These are phyloP conservation scores for Scutellaria galericulata DNA, from an alignment of 257 asterid genomes.

Conservation along the genomic window DNA sequence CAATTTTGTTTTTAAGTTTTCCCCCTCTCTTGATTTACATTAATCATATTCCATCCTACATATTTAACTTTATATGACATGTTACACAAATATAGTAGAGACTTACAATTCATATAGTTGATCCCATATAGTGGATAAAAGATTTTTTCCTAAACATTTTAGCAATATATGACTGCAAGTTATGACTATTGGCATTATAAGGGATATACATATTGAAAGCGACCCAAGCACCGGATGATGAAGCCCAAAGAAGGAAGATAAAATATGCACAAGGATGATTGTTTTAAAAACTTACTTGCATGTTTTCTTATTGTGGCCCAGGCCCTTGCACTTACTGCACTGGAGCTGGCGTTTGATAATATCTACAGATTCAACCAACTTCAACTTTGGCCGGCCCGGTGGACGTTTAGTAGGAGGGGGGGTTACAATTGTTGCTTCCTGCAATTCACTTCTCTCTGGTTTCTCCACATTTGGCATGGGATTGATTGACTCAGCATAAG, in stretches of 20 bases:
- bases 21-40: neutral
- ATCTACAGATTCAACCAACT: constrained; percentile 71
- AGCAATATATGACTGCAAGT: constrained; percentile 8
- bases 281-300: constrained; percentile 63
- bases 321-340: constrained; percentile 97
- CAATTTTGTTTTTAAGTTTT: no score
- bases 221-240: no score
- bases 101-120: no score
- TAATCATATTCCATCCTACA: neutral
- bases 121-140: no score
- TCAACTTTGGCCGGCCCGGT: constrained; percentile 91
- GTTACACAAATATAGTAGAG: no score
- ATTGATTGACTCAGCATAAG: constrained; percentile 85
- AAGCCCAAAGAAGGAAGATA: no score
- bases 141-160: neutral
- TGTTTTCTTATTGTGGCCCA: constrained; percentile 96
- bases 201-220: neutral
- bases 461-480: constrained; percentile 89
- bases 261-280: no score
- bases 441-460: constrained; percentile 64
- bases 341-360: constrained; percentile 94
- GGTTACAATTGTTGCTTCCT: constrained; percentile 62
- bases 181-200: neutral
- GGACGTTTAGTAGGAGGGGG: constrained; percentile 96
- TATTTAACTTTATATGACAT: no score